A percentile compares a stretch with the other conserved stretches of the same genome.
These are phyloP conservation scores for Phoma sp. DNA, from an alignment of 2,329 filamentous ascomycete genomes.

Conservation along the genomic window DNA sequence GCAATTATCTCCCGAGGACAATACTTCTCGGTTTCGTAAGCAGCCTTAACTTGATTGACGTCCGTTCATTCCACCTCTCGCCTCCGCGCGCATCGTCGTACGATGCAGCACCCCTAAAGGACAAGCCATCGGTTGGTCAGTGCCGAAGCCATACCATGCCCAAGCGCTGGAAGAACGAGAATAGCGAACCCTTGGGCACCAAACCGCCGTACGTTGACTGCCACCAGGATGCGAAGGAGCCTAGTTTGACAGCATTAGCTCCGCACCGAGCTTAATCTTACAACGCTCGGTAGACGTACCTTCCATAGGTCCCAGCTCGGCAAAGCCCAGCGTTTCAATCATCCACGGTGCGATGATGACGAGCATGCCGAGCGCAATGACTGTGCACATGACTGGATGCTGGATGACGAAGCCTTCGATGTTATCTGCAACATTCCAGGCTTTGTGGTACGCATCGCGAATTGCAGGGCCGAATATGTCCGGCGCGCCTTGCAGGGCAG, in stretches of 20 bases:
- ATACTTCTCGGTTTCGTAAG: not conserved
- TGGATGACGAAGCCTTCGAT: slow-evolving; percentile 39
- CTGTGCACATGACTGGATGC: slow-evolving; percentile 37
- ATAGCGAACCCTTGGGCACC: slow-evolving; percentile 51
- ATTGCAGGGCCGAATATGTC: slow-evolving; percentile 33
- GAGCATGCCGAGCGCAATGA: slow-evolving; percentile 42
- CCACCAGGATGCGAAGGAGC: slow-evolving; percentile 51
- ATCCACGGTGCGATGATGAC: slow-evolving; percentile 35
- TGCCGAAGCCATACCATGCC: slow-evolving; percentile 47
- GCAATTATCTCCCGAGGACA: not conserved
- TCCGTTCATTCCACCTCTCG: not conserved
- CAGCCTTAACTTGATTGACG: not conserved
- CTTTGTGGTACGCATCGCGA: slow-evolving; percentile 31
- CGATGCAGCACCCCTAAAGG: not conserved
- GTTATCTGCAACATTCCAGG: slow-evolving; percentile 28
- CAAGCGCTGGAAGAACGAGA: slow-evolving; percentile 52
- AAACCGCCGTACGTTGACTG: slow-evolving; percentile 48
- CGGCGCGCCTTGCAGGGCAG: slow-evolving; percentile 28
- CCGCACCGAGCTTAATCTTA: not conserved
- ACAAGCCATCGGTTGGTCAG: slow-evolving; percentile 8
- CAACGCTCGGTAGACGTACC: slow-evolving; percentile 25
- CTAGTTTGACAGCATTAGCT: slow-evolving; percentile 17
- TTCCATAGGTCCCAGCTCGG: slow-evolving; percentile 37
- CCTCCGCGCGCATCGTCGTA: not conserved
- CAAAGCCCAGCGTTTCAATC: slow-evolving; percentile 43